Percentiles rank a stretch among this genome's conserved stretches.
Conservation (phyloP, 2,329 filamentous ascomycete species). For the Fusarium sacchari region DNA sequence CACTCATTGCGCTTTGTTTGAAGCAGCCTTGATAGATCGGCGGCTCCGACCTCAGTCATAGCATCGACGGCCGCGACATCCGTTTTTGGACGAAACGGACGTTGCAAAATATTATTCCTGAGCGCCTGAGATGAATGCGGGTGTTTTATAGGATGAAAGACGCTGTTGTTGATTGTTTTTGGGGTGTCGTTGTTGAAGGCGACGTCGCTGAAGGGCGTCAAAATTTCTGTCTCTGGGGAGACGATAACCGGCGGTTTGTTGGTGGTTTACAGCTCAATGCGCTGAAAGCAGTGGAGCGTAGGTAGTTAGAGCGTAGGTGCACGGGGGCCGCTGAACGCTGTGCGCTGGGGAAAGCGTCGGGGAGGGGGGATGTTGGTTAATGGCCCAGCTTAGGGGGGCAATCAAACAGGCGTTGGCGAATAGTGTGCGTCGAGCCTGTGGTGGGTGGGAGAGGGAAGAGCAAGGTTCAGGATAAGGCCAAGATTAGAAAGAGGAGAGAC, state of each 20-base stretch:
- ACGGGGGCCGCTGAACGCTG: slow-evolving; percentile 26
- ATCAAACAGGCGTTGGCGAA: slow-evolving; percentile 27
- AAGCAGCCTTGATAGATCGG: slow-evolving; percentile 73
- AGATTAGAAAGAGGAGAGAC: slow-evolving; percentile 29
- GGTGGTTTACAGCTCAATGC: slow-evolving; percentile 35
- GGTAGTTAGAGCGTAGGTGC: slow-evolving; percentile 27
- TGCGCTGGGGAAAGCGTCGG: slow-evolving; percentile 25
- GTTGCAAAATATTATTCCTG: slow-evolving; percentile 45
- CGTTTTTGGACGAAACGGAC: slow-evolving; percentile 73
- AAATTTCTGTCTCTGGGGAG: slow-evolving; percentile 47
- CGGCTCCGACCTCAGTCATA: slow-evolving; percentile 76
- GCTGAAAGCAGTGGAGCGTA: slow-evolving; percentile 35
- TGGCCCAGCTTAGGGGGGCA: slow-evolving; percentile 19
- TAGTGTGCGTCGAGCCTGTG: slow-evolving; percentile 27
- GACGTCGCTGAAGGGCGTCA: slow-evolving; percentile 45
- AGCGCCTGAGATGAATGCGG: slow-evolving; percentile 45
- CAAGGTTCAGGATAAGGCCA: slow-evolving; percentile 35
- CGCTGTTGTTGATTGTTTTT: slow-evolving; percentile 48
- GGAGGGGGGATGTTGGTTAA: slow-evolving; percentile 15
- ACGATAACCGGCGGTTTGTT: slow-evolving; percentile 30
- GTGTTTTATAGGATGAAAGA: slow-evolving; percentile 47
- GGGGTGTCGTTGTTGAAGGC: slow-evolving; percentile 43
- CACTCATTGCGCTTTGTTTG: slow-evolving; percentile 71
- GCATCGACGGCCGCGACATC: slow-evolving; percentile 75
- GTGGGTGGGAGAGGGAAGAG: slow-evolving; percentile 21